Conservation (phyloP, 768 basidiomycete species). For the Auricularia cornea region DNA sequence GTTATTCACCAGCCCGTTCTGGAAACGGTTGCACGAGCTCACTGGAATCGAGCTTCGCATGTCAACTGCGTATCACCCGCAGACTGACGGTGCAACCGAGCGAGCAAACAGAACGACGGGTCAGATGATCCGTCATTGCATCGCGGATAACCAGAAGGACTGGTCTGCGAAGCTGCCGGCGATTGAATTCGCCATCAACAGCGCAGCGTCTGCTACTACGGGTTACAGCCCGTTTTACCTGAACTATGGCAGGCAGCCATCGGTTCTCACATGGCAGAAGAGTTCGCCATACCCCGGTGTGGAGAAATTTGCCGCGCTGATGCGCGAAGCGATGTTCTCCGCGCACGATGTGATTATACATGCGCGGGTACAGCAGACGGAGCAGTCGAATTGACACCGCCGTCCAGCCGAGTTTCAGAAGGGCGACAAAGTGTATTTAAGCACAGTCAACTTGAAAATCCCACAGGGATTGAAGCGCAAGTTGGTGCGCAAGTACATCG, state of each 20-base stretch:
- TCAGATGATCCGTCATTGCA: background rate
- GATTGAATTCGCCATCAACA: slow-evolving; percentile 33
- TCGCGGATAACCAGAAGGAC: slow-evolving; percentile 16
- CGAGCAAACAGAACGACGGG: background rate
- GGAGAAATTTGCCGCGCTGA: background rate
- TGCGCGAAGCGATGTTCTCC: slow-evolving; percentile 5
- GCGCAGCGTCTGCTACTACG: slow-evolving; percentile 24
- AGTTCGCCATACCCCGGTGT: slow-evolving; percentile 2
- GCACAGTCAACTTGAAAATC: slow-evolving; percentile 27
- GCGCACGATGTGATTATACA: slow-evolving; percentile 7
- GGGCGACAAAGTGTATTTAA: slow-evolving; percentile 28
- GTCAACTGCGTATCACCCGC: slow-evolving; percentile 30
- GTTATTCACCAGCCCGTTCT: slow-evolving; percentile 26
- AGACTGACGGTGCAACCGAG: slow-evolving; percentile 30
- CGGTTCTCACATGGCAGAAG: slow-evolving; percentile 21
- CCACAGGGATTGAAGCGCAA: slow-evolving; percentile 28
- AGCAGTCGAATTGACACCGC: slow-evolving; percentile 1
- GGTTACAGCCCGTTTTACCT: slow-evolving; percentile 31
- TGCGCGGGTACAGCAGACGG: background rate
- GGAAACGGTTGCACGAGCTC: slow-evolving; percentile 14
- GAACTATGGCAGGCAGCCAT: slow-evolving; percentile 24
- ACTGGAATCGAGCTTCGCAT: slow-evolving; percentile 22
- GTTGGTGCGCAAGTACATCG: slow-evolving; percentile 29
- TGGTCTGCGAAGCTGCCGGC: slow-evolving; percentile 22
- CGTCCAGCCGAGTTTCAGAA: slow-evolving; percentile 11